Evolutionary conservation across 2,329 filamentous ascomycete genomes (phyloP).

Genomic region (Colletotrichum paranaense): DNA sequence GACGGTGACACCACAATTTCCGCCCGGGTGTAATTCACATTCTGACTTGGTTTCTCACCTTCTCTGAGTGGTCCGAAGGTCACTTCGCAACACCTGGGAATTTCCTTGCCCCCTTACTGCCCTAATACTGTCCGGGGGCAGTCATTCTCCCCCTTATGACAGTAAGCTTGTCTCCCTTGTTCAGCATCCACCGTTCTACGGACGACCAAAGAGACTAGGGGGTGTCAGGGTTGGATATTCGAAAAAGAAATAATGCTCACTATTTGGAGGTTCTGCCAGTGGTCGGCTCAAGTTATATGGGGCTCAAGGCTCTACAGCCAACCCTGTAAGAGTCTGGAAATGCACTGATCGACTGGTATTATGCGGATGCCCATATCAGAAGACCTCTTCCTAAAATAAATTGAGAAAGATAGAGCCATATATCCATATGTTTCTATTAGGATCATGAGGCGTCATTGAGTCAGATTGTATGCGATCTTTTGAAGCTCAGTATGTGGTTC

Average conservation of each 20-base stretch:
- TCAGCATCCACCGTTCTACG: not conserved
- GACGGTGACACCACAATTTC: not conserved
- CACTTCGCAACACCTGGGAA: not conserved
- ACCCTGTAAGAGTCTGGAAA: not conserved
- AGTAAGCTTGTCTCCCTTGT: not conserved
- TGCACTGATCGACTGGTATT: not conserved
- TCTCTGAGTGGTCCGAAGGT: not conserved
- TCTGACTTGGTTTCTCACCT: not conserved
- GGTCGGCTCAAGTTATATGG: not conserved
- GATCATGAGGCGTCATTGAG: not conserved
- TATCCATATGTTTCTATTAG: not conserved
- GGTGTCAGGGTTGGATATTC: not conserved
- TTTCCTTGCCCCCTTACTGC: not conserved
- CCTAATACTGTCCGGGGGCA: not conserved
- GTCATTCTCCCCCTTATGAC: not conserved
- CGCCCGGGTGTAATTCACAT: not conserved
- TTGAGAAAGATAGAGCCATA: not conserved
- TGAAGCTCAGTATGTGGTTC: not conserved
- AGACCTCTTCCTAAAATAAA: not conserved
- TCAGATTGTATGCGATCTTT: not conserved
- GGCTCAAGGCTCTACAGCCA: not conserved
- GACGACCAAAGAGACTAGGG: not conserved
- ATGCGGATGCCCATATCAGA: not conserved
- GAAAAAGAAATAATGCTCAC: constrained; percentile 17
- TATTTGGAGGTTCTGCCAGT: not conserved